Evolutionary conservation across 805 yeast species (phyloP), one percentile per base, ranked within the genome.

Genomic region (Sungouiella thailandica): DNA sequence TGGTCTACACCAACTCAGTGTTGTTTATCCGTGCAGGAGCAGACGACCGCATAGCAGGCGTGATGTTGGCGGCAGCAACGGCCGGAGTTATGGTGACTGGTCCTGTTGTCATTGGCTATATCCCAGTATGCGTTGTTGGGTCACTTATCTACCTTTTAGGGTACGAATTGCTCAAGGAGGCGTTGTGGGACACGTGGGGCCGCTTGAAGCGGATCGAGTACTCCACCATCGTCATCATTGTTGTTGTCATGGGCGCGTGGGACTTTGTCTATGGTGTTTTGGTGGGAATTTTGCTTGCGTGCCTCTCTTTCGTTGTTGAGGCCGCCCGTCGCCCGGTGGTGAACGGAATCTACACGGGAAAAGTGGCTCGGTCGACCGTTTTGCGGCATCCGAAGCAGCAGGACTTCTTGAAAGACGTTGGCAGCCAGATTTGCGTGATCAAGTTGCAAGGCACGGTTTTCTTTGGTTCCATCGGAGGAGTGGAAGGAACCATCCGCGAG

Each of bases 51-150:
- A 52, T 85, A 13, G 90, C 97, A 7, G 98, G 98, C 5, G 71
- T 88, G n/a, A 64, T 93, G 70, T 68, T 93, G 33, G 96, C 96
- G 0, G 46, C 74, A 4, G 90, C 89, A 2, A 93, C 98, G 0
- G 74, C 74, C 14, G 72, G 71, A 2, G 80, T 93, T 7, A 83
- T 93, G 95, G 50, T 83, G 17, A 75, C 80, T 7, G 98, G 98
- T 0, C 97, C 97, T 0, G 83, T 74, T 1, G 80, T 90, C n/a
- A 86, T 93, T 51, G 96, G 96, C 0, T 86, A 67, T 52, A 93
- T 93, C 31, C 98, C 98, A 0, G 86, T 93, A 11, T 84, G 95
- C 62, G 97, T 93, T 25, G 98, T 93, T 17, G 97, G 97, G 0
- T 77, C 96, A 0, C 72, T 93, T 38, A 93, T 93, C 43, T 93